Conservation (phyloP, 495 filamentous ascomycete genomes). For the Baudoinia panamericana region DNA sequence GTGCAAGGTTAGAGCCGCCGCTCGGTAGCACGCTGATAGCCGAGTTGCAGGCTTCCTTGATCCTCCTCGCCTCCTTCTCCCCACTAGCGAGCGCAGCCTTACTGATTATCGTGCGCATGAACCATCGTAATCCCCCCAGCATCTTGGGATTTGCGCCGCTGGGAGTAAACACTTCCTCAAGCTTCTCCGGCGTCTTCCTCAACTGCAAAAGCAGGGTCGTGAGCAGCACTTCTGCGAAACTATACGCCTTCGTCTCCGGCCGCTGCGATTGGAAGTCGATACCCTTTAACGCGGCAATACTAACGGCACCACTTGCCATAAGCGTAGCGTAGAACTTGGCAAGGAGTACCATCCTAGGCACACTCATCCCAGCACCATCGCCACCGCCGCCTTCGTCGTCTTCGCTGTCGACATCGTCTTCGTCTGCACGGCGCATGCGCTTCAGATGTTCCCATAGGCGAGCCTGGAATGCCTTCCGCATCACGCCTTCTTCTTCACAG, state of each 20-base stretch:
- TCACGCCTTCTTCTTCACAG: constrained; percentile 39
- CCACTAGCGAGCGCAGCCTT: constrained; percentile 56
- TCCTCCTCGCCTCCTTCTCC: constrained; percentile 44
- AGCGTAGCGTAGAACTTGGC: constrained; percentile 72
- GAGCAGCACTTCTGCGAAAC: constrained; percentile 12
- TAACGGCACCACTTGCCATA: constrained; percentile 45
- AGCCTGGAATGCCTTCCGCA: constrained; percentile 56
- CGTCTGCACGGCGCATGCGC: constrained; percentile 58
- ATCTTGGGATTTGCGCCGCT: constrained; percentile 43
- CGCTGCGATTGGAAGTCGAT: constrained; percentile 11
- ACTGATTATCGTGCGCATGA: constrained; percentile 58
- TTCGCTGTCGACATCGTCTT: constrained; percentile 34
- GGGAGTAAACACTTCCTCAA: constrained; percentile 15
- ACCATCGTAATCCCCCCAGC: constrained; percentile 59
- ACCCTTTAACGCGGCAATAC: constrained; percentile 50
- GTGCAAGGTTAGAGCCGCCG: no score
- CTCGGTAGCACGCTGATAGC: no score
- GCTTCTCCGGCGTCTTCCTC: constrained; percentile 21
- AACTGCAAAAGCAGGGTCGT: constrained; percentile 11
- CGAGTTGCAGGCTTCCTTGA: constrained; percentile 60
- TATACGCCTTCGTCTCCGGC: neutral
- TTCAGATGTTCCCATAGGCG: constrained; percentile 80
- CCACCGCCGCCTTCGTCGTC: constrained; percentile 28
- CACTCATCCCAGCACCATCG: constrained; percentile 32
- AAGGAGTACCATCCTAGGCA: constrained; percentile 71